Conservation (phyloP, 148 eudicot species). For the Vaccinium darrowii region DNA sequence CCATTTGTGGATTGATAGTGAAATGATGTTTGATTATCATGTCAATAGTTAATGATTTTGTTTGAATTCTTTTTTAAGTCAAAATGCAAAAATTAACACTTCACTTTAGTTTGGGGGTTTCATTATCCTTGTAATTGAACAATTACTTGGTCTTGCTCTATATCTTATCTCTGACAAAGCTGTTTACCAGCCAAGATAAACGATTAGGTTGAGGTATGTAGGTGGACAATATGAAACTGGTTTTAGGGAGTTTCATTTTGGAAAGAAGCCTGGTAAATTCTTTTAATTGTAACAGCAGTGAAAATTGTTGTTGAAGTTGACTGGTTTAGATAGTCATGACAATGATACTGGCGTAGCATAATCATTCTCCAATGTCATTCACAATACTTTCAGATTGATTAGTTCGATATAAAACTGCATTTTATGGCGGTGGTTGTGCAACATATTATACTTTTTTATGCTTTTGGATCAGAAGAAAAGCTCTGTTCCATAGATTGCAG, state of each 20-base stretch:
- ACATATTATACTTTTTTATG: neutral
- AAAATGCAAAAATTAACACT: neutral
- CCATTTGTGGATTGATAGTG: neutral
- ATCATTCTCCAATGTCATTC: neutral
- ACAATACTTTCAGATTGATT: neutral
- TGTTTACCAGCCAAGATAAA: neutral
- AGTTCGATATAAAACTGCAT: neutral
- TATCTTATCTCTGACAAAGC: neutral
- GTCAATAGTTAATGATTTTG: neutral
- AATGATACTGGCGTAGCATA: neutral
- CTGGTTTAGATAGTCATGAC: neutral
- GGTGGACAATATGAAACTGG: neutral
- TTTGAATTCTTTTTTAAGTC: neutral
- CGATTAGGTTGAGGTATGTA: neutral
- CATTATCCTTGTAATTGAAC: neutral
- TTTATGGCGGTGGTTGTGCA: neutral
- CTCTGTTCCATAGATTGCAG: neutral
- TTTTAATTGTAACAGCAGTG: neutral
- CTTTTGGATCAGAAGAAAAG: slow-evolving; percentile 3
- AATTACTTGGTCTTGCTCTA: neutral
- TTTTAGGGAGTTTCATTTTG: neutral
- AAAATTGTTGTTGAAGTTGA: neutral
- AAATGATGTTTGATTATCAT: neutral
- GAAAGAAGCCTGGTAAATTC: neutral
- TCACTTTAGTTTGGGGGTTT: neutral